These are phyloP conservation scores for Syzygium aromaticum DNA, from an alignment of 345 rosid species.

Conservation along the genomic window DNA sequence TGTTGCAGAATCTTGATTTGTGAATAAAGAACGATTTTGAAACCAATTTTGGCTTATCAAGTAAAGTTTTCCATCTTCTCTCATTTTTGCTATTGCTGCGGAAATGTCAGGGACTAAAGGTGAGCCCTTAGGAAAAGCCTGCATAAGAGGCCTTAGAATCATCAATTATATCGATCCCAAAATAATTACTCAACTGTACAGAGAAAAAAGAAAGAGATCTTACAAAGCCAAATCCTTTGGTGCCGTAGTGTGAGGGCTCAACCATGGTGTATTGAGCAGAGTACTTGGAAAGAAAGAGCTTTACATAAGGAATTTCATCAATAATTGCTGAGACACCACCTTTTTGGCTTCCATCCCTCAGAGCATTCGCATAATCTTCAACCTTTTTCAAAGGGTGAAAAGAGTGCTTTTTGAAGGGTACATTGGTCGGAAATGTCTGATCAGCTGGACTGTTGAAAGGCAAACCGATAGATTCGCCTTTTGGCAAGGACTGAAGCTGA, in stretches of 20 bases:
- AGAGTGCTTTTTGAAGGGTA: background rate
- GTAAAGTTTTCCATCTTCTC: conserved; percentile 12
- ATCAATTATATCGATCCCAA: background rate
- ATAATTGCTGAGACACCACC: conserved; percentile 18
- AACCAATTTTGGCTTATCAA: conserved; percentile 9
- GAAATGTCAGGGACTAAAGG: conserved; percentile 16
- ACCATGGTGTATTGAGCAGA: conserved; percentile 16
- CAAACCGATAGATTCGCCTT: background rate
- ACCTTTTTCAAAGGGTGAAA: background rate
- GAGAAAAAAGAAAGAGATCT: background rate
- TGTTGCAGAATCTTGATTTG: background rate
- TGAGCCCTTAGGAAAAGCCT: conserved; percentile 24
- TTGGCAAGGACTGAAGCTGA: conserved; percentile 15
- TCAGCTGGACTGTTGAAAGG: conserved; percentile 6
- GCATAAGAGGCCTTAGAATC: background rate
- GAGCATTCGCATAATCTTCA: conserved; percentile 15
- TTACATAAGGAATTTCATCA: conserved; percentile 36
- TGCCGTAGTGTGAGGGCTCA: conserved; percentile 7
- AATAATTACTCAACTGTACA: background rate
- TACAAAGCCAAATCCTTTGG: conserved; percentile 21
- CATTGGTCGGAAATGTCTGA: background rate
- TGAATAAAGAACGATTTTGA: background rate
- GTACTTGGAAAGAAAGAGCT: conserved; percentile 23
- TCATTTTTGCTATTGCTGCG: conserved; percentile 16
- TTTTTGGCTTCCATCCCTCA: background rate